Percentiles rank a stretch among this genome's conserved stretches.
Conservation (phyloP, 306 rosid genomes). For the Cicer judaicum region DNA sequence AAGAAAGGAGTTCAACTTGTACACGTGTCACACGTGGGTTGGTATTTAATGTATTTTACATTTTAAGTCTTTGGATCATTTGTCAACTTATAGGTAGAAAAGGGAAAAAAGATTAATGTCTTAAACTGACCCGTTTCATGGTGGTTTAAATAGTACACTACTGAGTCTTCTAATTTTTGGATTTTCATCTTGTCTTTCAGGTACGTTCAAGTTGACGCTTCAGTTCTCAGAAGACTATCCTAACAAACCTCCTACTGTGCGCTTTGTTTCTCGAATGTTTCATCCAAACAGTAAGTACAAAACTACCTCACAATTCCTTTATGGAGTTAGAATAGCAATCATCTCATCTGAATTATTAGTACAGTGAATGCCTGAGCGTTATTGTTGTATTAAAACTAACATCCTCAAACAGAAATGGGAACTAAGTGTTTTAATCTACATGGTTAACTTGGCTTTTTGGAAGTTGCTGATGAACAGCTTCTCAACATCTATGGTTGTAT, state of each 20-base stretch:
- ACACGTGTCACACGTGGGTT: constrained; percentile 11
- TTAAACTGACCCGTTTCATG: background rate
- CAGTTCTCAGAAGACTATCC: constrained; percentile 97
- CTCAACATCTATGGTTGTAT: constrained; percentile 7
- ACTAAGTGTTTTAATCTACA: background rate
- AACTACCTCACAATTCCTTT: constrained; percentile 22
- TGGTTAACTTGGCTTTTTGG: constrained; percentile 20
- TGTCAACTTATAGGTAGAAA: background rate
- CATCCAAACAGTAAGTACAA: constrained; percentile 91
- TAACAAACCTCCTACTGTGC: constrained; percentile 93
- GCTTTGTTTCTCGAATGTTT: constrained; percentile 97
- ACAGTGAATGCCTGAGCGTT: background rate
- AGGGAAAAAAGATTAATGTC: background rate
- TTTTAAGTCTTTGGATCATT: constrained; percentile 16
- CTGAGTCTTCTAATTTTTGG: constrained; percentile 1
- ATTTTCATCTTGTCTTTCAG: constrained; percentile 52
- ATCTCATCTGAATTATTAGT: constrained; percentile 21
- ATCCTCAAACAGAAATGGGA: constrained; percentile 5
- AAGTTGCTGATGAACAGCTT: constrained; percentile 8
- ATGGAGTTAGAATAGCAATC: constrained; percentile 15
- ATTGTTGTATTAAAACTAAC: background rate
- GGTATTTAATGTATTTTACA: constrained; percentile 19
- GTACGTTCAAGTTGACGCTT: constrained; percentile 94
- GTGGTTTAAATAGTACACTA: constrained; percentile 21
- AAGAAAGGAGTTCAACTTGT: background rate